Evolutionary conservation across 805 yeast species (phyloP).

Genomic region (Teunomyces pallodes): DNA sequence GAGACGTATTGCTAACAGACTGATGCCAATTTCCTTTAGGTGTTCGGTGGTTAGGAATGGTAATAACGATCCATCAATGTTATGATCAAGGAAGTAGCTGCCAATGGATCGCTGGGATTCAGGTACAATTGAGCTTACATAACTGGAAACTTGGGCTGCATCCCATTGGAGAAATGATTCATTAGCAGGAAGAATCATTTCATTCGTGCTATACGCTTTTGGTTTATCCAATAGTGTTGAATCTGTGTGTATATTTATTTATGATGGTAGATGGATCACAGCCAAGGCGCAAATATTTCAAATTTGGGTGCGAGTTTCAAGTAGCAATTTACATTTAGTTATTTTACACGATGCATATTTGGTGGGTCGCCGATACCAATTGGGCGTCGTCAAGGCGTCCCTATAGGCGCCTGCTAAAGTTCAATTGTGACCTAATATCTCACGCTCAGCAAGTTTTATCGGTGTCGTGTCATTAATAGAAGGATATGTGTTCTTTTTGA

Average conservation of each 20-base stretch:
- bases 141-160: constrained; percentile 43
- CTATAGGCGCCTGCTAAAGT: no score
- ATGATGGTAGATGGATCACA: no score
- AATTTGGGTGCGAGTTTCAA: not conserved
- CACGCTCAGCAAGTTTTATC: not conserved
- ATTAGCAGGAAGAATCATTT: constrained; percentile 10
- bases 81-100: constrained; percentile 48
- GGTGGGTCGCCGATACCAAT: not conserved
- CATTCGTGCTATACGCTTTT: not conserved
- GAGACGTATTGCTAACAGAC: constrained; percentile 53
- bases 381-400: no score
- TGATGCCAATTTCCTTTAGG: constrained; percentile 68
- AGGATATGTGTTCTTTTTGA: not conserved
- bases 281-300: not conserved
- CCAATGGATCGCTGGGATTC: constrained; percentile 21
- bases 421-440: not conserved
- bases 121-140: constrained; percentile 23
- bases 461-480: not conserved
- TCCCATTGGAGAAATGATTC: constrained; percentile 45
- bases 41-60: constrained; percentile 69
- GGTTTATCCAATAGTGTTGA: not conserved
- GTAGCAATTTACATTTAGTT: constrained; percentile 2
- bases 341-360: not conserved
- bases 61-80: constrained; percentile 70
- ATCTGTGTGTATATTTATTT: not conserved